Evolutionary conservation across 257 asterid genomes (phyloP), one percentile per base, ranked within the genome.

Genomic region (Capsicum pubescens): DNA sequence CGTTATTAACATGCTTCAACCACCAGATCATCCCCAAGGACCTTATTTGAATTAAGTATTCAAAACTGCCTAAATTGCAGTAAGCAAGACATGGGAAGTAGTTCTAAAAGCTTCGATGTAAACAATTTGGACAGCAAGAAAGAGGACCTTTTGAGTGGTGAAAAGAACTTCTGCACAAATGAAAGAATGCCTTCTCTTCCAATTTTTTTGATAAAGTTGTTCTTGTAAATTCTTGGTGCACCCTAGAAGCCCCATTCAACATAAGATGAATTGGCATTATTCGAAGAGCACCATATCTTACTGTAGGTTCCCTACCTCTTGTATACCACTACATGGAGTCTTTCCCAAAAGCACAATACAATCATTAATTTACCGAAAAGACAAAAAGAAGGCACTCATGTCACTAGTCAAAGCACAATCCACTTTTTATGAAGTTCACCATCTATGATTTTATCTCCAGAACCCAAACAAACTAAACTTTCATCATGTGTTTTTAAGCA

Each of bases 81-180:
- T 74, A 74, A 50, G 81, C 81, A 74, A 50, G 81, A 74, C 14
- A 74, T 17, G 44, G 19, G 6, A 72, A 72, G 60, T 12, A 74
- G 81, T 74, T 13, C 5, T 8, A 50, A 44, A 7, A 74, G 81
- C 42, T 74, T 50, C n/a, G 21, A 74, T 74, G 60, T 21, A 60
- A 60, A 74, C 21, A 52, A 74, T 8, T 74, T 50, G 46, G 46
- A 74, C n/a, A 14, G 21, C 11, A 13, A 21, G 46, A 74, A 72
- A 72, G 11, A 52, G 14, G 11, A 46, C 80, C 59, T 21, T 50
- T 11, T 74, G 80, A 74, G 44, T 4, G 60, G 19, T 50, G 80
- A 13, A 46, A 6, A n/a, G 9, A 44, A 71, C n/a, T 74, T 50
- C 80, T 74, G 36, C 21, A n/a, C 35, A 71, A 44, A 46, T n/a